phyloP scores from a whole-genome alignment of 129 eudicot species.

The Deinandra increscens region DNA sequence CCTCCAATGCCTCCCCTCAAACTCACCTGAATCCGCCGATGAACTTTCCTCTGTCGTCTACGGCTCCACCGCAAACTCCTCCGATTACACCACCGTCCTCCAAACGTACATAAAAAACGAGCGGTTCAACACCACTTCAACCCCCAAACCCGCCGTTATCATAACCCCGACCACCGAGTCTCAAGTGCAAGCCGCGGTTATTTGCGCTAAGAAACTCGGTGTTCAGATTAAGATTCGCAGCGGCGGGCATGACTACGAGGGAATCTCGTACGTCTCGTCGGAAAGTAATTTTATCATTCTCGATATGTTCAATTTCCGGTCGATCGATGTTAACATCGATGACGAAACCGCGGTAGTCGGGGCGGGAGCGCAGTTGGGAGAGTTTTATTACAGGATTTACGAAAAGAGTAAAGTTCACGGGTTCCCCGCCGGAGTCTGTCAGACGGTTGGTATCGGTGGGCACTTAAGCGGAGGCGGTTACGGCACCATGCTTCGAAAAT shows the following conservation, averaged over 20 bases:
- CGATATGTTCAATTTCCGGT: conserved; percentile 47
- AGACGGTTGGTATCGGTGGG: conserved; percentile 57
- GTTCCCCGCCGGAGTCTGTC: conserved; percentile 57
- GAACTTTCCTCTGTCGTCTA: conserved; percentile 22
- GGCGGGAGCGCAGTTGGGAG: conserved; percentile 47
- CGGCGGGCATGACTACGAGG: conserved; percentile 61
- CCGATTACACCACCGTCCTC: conserved; percentile 31
- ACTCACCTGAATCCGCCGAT: conserved; percentile 20
- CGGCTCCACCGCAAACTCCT: conserved; percentile 26
- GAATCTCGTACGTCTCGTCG: conserved; percentile 40
- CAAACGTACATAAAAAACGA: conserved; percentile 29
- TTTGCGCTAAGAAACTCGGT: conserved; percentile 25
- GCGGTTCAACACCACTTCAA: conserved; percentile 25
- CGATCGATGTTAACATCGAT: conserved; percentile 24
- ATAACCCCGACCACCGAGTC: conserved; percentile 32
- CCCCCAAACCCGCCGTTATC: conserved; percentile 31
- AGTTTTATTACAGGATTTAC: conserved; percentile 41
- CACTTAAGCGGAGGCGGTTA: conserved; percentile 58
- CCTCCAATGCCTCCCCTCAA: conserved; percentile 21
- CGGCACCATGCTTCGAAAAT: conserved; percentile 46
- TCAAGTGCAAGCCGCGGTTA: conserved; percentile 27
- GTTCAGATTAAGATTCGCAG: conserved; percentile 44
- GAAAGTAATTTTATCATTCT: conserved; percentile 39
- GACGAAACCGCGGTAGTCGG: conserved; percentile 42
- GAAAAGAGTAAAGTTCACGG: conserved; percentile 41